Base-by-base conservation (phyloP, 2,329 filamentous ascomycete species). In the Fusarium agapanthi region DNA sequence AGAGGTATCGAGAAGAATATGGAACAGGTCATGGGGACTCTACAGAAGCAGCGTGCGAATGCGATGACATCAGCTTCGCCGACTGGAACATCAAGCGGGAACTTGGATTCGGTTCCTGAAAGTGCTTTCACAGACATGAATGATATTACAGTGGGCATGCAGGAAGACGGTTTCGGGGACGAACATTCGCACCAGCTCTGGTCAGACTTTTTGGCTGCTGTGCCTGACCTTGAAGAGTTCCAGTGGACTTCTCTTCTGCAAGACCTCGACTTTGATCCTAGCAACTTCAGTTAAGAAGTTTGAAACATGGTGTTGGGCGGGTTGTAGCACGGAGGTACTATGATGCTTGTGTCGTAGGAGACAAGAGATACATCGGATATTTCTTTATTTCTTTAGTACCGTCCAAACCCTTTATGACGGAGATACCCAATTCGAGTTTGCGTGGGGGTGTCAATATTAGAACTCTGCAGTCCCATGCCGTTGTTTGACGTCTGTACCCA, bases 141-240 rank as follows among this genome's bases (percentile, higher is more conserved):
- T 24, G 28, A 48, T 10, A 14, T 34, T 3, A 18, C 11, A 1
- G 18, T 47, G 43, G 20, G 12, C 8, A 45, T 34, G 11, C 28
- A 32, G 16, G 34, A 41, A 24, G 41, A 26, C 0, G 7, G 5
- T 4, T 10, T 26, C 5, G 28, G 18, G 24, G 60, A 62, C 1
- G 28, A 62, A 5, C 40, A 62, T 28, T 65, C 61, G 2, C 45
- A 65, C 16, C 57, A 40, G 38, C 38, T 62, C n/a, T 65, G 61
- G 61, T 40, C 61, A 8, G 61, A 65, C 32, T 62, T 62, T 30
- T 26, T 65, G 20, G 34, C 58, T 15, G 26, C 20, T 22, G 58
- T 65, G 12, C 61, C 61, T 24, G 45, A 65, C n/a, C 22, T 62
- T 7, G 47, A 28, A 12, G 40, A 24, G 38, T 65, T 65, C n/a